These are phyloP conservation scores for Neospora caninum DNA, from an alignment of 169 alveolate species.

Conservation along the genomic window DNA sequence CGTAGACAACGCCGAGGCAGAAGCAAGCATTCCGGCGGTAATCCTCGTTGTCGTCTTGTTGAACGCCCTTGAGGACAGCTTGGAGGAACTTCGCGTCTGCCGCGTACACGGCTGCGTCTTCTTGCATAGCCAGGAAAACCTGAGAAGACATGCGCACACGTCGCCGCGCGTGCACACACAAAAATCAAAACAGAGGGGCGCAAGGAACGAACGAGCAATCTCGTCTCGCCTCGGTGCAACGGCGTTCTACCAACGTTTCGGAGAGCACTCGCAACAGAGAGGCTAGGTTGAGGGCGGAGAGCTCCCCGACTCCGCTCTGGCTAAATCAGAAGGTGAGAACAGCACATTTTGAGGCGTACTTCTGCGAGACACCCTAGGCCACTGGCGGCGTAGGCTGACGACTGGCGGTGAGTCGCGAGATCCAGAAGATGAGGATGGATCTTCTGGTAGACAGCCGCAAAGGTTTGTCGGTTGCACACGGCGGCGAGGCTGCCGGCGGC, in stretches of 20 bases:
- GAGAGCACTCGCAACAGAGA: no score
- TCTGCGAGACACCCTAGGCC: constrained; percentile 60
- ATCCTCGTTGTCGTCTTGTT: constrained; percentile 60
- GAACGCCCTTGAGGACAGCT: constrained; percentile 44
- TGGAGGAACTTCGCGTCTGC: constrained; percentile 32
- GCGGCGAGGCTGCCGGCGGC: neutral
- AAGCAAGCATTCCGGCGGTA: constrained; percentile 60
- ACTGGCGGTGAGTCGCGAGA: constrained; percentile 47
- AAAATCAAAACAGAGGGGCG: neutral
- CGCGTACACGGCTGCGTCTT: constrained; percentile 33
- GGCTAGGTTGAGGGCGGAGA: no score
- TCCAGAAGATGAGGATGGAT: constrained; percentile 43
- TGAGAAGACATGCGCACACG: constrained; percentile 13
- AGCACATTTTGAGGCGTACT: neutral
- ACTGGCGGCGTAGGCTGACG: constrained; percentile 44
- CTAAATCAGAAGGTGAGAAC: no score
- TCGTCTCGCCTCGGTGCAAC: no score
- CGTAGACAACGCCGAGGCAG: constrained; percentile 63
- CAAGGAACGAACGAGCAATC: no score
- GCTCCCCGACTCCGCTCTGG: no score
- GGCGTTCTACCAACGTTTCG: no score
- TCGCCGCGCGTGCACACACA: neutral
- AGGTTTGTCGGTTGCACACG: neutral
- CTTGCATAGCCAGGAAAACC: constrained; percentile 57
- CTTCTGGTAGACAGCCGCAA: neutral